Evolutionary conservation across 2,329 filamentous ascomycete species (phyloP).

Genomic region (Diaporthe vaccinii): DNA sequence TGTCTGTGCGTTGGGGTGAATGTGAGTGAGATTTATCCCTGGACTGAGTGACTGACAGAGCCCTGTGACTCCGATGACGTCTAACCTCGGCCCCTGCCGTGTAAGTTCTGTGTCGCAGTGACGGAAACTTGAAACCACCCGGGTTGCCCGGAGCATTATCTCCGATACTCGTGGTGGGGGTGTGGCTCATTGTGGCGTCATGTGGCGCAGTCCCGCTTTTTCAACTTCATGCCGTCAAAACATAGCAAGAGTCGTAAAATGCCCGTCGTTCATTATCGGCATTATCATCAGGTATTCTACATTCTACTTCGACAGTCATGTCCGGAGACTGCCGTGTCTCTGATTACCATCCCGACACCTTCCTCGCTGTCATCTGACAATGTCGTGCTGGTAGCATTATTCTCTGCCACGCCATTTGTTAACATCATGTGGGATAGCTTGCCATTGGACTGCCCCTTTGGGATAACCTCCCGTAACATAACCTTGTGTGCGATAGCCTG

Average conservation of each 20-base stretch:
- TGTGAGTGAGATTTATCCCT: background rate
- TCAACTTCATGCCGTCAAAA: background rate
- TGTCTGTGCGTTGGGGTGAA: background rate
- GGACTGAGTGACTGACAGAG: background rate
- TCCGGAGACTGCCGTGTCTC: fast-evolving
- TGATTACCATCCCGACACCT: background rate
- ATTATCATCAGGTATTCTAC: background rate
- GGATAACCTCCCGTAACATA: too few relatives aligned
- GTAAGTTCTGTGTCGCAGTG: background rate
- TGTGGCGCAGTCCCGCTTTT: constrained; percentile 14
- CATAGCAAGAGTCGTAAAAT: background rate
- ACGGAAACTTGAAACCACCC: background rate
- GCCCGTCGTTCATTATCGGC: background rate
- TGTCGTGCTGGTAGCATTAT: background rate
- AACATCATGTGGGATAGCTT: background rate
- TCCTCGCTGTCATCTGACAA: background rate
- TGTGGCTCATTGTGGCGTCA: constrained; percentile 1
- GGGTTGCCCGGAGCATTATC: background rate
- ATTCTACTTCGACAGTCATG: background rate
- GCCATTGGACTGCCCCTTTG: background rate
- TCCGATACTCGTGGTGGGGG: background rate
- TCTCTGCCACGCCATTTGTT: background rate
- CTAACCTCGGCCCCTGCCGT: constrained; percentile 1
- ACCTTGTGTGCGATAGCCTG: too few relatives aligned
- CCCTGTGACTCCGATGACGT: constrained; percentile 13